Conservation (phyloP, 495 filamentous ascomycete species). For the Xylaria bambusicola region DNA sequence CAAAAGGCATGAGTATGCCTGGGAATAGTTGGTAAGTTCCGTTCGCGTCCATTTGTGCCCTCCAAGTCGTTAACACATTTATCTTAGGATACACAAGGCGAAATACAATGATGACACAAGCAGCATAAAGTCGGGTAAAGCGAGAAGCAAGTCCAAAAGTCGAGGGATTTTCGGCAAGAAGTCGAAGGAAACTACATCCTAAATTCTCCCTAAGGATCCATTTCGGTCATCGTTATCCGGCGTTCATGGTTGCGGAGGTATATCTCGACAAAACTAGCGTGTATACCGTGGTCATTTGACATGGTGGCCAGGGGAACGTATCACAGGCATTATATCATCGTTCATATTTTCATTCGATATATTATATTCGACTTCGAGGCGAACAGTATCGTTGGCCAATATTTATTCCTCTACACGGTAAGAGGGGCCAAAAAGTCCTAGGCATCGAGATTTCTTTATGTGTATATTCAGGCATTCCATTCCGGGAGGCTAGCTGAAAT, state of each 20-base stretch:
- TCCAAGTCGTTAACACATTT: constrained; percentile 7
- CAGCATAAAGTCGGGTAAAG: constrained; percentile 36
- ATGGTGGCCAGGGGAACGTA: constrained; percentile 1
- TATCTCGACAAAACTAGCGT: constrained; percentile 17
- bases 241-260: constrained; percentile 16
- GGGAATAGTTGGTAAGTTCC: constrained; percentile 88
- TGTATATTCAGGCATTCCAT: not conserved
- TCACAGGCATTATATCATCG: constrained; percentile 6
- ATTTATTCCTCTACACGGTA: constrained; percentile 9
- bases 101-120: constrained; percentile 74
- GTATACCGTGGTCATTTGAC: constrained; percentile 19
- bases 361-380: not conserved
- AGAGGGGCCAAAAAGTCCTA: not conserved
- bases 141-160: constrained; percentile 48
- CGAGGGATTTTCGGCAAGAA: constrained; percentile 47
- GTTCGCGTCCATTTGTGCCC: not conserved
- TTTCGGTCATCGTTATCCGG: constrained; percentile 8
- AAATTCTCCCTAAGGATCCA: not conserved
- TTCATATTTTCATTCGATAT: constrained; percentile 16
- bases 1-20: constrained; percentile 93
- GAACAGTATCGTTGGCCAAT: constrained; percentile 1
- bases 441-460: constrained; percentile 5
- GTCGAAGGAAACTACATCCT: constrained; percentile 19
- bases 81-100: constrained; percentile 82
- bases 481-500: not conserved